phyloP scores from a whole-genome alignment of 306 rosid genomes.

The Hippophae tibetana region DNA sequence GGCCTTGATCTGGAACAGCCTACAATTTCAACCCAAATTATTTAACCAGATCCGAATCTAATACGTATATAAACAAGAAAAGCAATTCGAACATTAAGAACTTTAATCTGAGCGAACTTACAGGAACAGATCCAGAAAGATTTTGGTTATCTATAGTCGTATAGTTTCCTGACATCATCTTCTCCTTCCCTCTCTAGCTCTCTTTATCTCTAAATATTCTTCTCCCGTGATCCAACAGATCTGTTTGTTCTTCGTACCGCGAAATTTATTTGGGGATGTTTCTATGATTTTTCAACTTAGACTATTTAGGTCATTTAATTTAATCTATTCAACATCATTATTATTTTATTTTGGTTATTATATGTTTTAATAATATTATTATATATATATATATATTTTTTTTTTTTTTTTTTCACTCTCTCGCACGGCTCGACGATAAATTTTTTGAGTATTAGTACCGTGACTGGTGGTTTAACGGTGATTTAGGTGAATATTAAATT shows the following conservation, averaged over 20 bases:
- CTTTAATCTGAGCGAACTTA: slow-evolving; percentile 11
- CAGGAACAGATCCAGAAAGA: slow-evolving; percentile 86
- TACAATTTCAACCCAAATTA: slow-evolving; percentile 22
- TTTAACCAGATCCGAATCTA: not conserved
- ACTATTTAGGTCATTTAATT: no score
- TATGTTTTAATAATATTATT: no score
- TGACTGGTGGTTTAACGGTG: no score
- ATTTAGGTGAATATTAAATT: no score
- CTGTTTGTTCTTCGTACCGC: slow-evolving; percentile 9
- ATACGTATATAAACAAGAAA: not conserved
- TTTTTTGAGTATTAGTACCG: no score
- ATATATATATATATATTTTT: no score
- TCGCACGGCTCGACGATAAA: no score
- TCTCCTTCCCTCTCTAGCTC: slow-evolving; percentile 3
- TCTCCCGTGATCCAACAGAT: not conserved
- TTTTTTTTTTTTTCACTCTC: no score
- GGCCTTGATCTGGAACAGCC: slow-evolving; percentile 85
- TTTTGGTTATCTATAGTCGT: slow-evolving; percentile 56
- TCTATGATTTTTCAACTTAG: no score
- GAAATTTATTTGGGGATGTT: not conserved
- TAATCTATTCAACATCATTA: no score
- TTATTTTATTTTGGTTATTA: no score
- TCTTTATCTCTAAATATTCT: not conserved
- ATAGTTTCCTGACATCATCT: slow-evolving; percentile 93
- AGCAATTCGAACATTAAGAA: not conserved